Evolutionary conservation across 257 asterid genomes (phyloP), one percentile per base, ranked within the genome.

Genomic region (Solanum rostratum): DNA sequence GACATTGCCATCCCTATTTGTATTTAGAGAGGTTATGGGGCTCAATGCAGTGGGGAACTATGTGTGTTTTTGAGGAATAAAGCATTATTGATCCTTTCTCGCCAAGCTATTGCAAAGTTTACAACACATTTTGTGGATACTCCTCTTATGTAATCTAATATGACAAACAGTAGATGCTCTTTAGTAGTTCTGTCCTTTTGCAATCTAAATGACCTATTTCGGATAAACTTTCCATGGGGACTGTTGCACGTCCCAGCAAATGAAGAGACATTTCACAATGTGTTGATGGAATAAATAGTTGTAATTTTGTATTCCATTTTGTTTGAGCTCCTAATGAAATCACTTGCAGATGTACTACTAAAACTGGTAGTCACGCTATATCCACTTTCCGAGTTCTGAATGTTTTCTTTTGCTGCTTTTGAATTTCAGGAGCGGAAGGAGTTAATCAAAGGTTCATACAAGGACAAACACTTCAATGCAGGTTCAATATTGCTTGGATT

Each of bases 401-500:
- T 49, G 19, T 50, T 15, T 76, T 49, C 39, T 27, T 11, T 29
- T 30, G 63, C 62, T 30, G 3, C 39, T 50, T 8, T 33, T 37
- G 53, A 37, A 19, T 49, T 62, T 70, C 92, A 95, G 99, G 97
- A 95, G 89, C 89, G 99, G 50, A 94, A 95, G 88, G 95, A 87
- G 88, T 85, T 95, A 85, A 88, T 96, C 76, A 96, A 95, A 86
- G 99, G 99, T 18, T 91, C 97, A 13, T 96, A 90, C 85, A 92
- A 91, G 90, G 99, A 96, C 65, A 96, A 85, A 63, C 99, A 95
- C 92, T 93, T 88, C 90, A 93, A 93, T 85, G 98, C 98, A 45
- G 98, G 99, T 60, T 95, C 99, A 53, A 81, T 96, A 85, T 82
- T 96, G 90, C 96, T 96, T 6, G 98, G 92, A 41, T 96, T 95